phyloP scores from a whole-genome alignment of 2,329 filamentous ascomycete genomes.

The Bipolaris cookei region DNA sequence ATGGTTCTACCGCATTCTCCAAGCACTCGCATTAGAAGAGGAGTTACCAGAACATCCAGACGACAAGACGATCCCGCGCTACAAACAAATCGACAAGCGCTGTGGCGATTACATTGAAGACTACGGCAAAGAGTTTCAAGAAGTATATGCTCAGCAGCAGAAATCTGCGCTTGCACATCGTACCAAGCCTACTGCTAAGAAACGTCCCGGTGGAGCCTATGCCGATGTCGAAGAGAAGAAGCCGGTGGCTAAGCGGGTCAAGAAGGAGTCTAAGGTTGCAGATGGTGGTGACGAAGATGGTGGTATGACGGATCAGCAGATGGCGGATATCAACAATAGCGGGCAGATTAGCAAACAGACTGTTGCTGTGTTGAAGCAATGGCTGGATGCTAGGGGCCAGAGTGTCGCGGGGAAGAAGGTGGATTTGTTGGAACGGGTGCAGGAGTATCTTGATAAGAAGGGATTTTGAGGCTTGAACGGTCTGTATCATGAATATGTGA shows the following conservation, averaged over 20 bases:
- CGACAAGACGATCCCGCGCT: conserved; percentile 84
- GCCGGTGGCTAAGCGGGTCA: conserved; percentile 32
- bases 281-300: conserved; percentile 29
- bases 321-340: conserved; percentile 53
- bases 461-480: conserved; percentile 14
- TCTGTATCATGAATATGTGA: background rate
- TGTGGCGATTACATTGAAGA: conserved; percentile 78
- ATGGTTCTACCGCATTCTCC: conserved; percentile 96
- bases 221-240: conserved; percentile 29
- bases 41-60: conserved; percentile 76
- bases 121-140: conserved; percentile 74
- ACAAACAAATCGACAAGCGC: conserved; percentile 84
- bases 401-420: conserved; percentile 44
- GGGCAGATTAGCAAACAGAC: conserved; percentile 53
- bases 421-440: conserved; percentile 46
- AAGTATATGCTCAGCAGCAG: conserved; percentile 57
- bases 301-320: conserved; percentile 52
- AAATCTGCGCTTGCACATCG: conserved; percentile 51
- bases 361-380: conserved; percentile 45
- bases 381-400: conserved; percentile 33
- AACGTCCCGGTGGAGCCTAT: conserved; percentile 47
- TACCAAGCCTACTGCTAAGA: conserved; percentile 49
- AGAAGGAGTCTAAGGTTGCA: conserved; percentile 33
- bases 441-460: conserved; percentile 46
- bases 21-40: conserved; percentile 89